phyloP scores from a whole-genome alignment of 345 rosid species.

The Populus simonii region DNA sequence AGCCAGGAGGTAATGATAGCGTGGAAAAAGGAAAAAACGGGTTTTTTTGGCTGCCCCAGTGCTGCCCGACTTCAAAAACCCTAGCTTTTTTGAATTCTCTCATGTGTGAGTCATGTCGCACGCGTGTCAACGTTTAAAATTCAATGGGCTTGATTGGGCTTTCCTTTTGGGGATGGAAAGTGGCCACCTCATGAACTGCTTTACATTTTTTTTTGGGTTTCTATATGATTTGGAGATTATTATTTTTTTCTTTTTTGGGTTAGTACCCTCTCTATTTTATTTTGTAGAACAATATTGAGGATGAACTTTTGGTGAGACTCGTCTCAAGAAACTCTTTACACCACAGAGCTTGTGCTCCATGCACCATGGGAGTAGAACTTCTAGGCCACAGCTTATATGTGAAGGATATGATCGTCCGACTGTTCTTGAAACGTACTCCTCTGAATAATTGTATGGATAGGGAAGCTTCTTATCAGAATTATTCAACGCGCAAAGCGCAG shows the following conservation, averaged over 20 bases:
- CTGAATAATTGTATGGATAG: constrained; percentile 21
- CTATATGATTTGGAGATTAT: too few relatives aligned
- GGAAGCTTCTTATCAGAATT: constrained; percentile 36
- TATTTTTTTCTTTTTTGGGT: too few relatives aligned
- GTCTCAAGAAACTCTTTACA: constrained; percentile 43
- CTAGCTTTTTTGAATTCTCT: constrained; percentile 36
- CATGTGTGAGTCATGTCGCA: constrained; percentile 15
- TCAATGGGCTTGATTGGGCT: background rate
- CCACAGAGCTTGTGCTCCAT: constrained; percentile 67
- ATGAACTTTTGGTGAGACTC: constrained; percentile 23
- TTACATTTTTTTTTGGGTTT: too few relatives aligned
- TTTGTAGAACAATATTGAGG: constrained; percentile 21
- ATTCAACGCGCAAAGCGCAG: constrained; percentile 33
- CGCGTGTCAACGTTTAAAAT: constrained; percentile 4
- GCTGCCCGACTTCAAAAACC: constrained; percentile 38
- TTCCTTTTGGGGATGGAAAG: background rate
- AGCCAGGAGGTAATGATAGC: constrained; percentile 14
- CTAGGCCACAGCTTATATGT: constrained; percentile 64
- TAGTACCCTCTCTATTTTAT: constrained; percentile 6
- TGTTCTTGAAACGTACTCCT: constrained; percentile 17
- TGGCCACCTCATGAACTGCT: background rate
- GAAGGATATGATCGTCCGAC: constrained; percentile 25
- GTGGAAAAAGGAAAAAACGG: background rate
- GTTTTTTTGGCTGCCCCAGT: constrained; percentile 20
- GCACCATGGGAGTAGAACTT: constrained; percentile 63